Base-by-base conservation (phyloP, 208 protist species). In the Trypanosoma brucei region DNA sequence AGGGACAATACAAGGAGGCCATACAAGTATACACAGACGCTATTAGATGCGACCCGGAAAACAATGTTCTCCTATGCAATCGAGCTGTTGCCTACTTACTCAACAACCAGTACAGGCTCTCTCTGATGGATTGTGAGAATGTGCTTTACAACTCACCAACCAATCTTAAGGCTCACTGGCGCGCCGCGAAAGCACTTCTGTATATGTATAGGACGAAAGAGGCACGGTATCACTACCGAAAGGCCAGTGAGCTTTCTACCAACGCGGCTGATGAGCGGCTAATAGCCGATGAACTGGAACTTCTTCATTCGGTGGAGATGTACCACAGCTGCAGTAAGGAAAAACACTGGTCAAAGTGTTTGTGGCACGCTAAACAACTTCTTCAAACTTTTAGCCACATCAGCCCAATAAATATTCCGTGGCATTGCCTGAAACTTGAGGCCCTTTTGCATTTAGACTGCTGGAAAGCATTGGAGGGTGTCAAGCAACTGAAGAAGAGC, bases 61-160 rank as follows among this genome's bases (percentile, higher is more conserved):
- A 77, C 59, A 76, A 75, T 60, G 55, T 80, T 36, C 14, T 92
- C 38, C 70, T 76, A 55, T 84, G 79, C 38, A 95, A 96, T 61
- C 79, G 89, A 8, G 81, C 89, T 7, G 79, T 81, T 30, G 86
- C 79, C 2, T 88, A 91, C 59, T 65, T 93, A 14, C 69, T 88
- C 39, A 59, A 72, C 2, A 80, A 76, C 52, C 69, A 80, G 40
- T 92, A 89, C 63, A 51, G 72, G 3, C 72, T 75, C 8, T 83
- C 87, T 0, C 62, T 90, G 31, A 77, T 76, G 50, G 90, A 95
- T 59, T 88, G 83, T 66, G 68, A 78, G 30, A 77, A 72, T 51
- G 81, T 87, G 9, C 44, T 90, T 33, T 50, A 72, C 13, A 53
- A 72, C 37, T 71, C 77, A 35, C 83, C 78, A 34, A 64, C 72